Base-by-base conservation (phyloP, 306 rosid species). In the Carpinus viminea region DNA sequence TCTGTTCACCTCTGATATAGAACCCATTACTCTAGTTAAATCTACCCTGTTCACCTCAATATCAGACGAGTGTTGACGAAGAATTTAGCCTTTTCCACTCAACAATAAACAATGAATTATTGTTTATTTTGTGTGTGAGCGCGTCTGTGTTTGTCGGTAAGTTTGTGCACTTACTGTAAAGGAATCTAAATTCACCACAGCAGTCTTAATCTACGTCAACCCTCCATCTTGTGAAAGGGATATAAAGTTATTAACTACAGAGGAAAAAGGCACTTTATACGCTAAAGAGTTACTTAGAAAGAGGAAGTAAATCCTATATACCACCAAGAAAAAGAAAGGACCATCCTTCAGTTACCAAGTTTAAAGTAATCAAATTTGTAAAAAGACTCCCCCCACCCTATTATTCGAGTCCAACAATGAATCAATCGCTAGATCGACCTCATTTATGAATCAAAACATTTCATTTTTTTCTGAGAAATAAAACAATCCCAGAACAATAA, bases 311-410 rank as follows among this genome's bases (percentile, higher is more conserved):
- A 7, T 26, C 21, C 61, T 18, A 53, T 48, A 50, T 66, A 10
- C 46, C 45, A 75, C 52, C 64, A 8, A 57, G 17, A 43, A 24
- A 17, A 64, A 66, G 66, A 1, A 11, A 43, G 17, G 51, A 34
- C 21, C 52, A 51, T 38, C 76, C 11, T 41, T 68, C 54, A 41
- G 47, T 60, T 17, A 46, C 21, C 52, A 28, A 71, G 46, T 78
- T 60, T 73, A n/a, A 57, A 65, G 47, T 61, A 64, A 54, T 76
- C 43, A 12, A 38, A 50, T 73, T 77, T 76, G 64, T 28, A 18
- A 76, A 48, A 68, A 52, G 62, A 26, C 24, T 31, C 2, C 3
- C 34, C 28, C 8, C 17, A 24, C 26, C 26, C 26, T 24, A 24
- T 24, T 31, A 2, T 17, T n/a, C 45, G 13, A 6, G 8, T 8